Conservation (phyloP, 208 protist species). For the Perkinsela sp. region DNA sequence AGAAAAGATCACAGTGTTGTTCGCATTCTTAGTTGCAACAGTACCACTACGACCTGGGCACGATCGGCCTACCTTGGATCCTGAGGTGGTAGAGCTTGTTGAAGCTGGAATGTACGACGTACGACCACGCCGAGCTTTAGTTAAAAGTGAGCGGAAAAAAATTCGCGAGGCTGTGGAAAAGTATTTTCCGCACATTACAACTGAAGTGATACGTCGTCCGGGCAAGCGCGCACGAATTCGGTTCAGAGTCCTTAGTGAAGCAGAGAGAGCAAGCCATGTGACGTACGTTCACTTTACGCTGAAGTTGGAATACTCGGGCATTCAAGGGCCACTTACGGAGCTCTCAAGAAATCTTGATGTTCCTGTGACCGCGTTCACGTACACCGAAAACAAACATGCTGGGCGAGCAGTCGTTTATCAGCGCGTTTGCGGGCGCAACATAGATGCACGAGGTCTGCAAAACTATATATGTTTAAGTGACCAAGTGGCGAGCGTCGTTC, state of each 20-base stretch:
- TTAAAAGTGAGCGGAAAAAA: not conserved
- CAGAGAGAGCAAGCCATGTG: not conserved
- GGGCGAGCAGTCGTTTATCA: constrained; percentile 70
- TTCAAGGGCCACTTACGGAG: constrained; percentile 21
- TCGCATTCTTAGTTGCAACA: too few relatives aligned
- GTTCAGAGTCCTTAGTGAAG: not conserved
- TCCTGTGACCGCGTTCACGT: constrained; percentile 30
- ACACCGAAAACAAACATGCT: constrained; percentile 80
- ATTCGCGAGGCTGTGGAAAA: not conserved
- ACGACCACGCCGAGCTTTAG: too few relatives aligned
- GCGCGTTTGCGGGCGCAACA: constrained; percentile 30
- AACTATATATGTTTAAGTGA: constrained; percentile 15
- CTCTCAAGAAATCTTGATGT: constrained; percentile 27
- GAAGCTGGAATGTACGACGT: too few relatives aligned
- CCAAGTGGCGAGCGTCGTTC: constrained; percentile 37
- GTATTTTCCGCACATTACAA: not conserved
- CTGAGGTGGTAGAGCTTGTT: too few relatives aligned
- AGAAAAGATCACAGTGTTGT: too few relatives aligned
- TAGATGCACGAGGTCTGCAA: constrained; percentile 18
- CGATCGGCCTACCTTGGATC: too few relatives aligned
- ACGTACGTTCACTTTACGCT: constrained; percentile 54
- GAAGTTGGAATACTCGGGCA: constrained; percentile 76
- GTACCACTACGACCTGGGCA: too few relatives aligned
- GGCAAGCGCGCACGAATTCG: not conserved
- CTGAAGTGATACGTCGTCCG: not conserved